Evolutionary conservation across 805 yeast genomes (phyloP).

Genomic region (Metschnikowia kofuensis): DNA sequence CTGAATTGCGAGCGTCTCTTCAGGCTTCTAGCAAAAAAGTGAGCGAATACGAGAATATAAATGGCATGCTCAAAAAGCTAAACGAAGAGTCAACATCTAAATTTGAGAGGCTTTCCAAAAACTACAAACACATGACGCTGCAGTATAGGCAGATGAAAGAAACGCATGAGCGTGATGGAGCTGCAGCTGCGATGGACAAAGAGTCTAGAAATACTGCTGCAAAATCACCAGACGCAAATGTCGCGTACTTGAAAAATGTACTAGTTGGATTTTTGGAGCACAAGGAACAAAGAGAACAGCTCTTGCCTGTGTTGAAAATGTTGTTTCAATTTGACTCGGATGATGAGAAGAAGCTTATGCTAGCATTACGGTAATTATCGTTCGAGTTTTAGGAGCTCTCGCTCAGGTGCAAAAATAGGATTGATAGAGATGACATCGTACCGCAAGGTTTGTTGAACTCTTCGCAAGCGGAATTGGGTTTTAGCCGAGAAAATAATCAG

Average conservation of each 20-base stretch:
- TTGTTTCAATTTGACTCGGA: slow-evolving; percentile 62
- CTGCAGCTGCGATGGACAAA: slow-evolving; percentile 4
- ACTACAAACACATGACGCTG: slow-evolving; percentile 60
- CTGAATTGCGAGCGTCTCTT: slow-evolving; percentile 53
- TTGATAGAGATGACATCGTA: too few species aligned
- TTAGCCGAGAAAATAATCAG: too few species aligned
- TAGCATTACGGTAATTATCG: slow-evolving; percentile 41
- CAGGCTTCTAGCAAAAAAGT: slow-evolving; percentile 48
- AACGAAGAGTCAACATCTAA: slow-evolving; percentile 70
- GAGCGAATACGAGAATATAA: slow-evolving; percentile 54
- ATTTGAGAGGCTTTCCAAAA: slow-evolving; percentile 65
- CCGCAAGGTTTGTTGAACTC: too few species aligned
- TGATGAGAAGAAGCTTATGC: slow-evolving; percentile 72
- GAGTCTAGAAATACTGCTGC: slow-evolving; percentile 1
- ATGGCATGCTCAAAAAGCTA: slow-evolving; percentile 51
- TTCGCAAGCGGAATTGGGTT: too few species aligned
- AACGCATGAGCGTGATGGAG: slow-evolving; percentile 4
- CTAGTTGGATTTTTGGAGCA: slow-evolving; percentile 89
- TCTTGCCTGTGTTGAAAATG: slow-evolving; percentile 82
- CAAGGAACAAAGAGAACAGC: slow-evolving; percentile 81
- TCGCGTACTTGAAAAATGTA: slow-evolving; percentile 85
- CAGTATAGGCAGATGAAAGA: slow-evolving; percentile 50
- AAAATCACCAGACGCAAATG: slow-evolving; percentile 34
- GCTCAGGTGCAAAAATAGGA: background rate
- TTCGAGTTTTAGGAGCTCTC: background rate